Percentiles rank a stretch among this genome's conserved stretches.
phyloP scores from a whole-genome alignment of 441 rosid genomes.

The Eutrema salsugineum region DNA sequence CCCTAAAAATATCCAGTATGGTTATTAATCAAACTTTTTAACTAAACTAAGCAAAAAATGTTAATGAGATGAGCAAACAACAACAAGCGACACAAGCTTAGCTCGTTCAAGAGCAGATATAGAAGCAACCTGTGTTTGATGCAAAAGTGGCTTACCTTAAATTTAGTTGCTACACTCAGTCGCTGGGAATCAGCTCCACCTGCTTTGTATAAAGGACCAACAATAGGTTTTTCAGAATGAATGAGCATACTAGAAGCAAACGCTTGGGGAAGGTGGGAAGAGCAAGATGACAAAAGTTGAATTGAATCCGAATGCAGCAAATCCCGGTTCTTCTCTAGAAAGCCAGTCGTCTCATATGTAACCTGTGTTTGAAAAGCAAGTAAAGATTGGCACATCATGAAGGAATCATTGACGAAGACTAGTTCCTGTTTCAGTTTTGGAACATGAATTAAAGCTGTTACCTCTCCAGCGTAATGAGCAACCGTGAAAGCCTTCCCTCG shows the following conservation, averaged over 20 bases:
- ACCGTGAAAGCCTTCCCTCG: constrained; percentile 75
- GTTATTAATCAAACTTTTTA: not conserved
- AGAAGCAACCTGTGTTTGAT: constrained; percentile 2
- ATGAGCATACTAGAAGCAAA: constrained; percentile 85
- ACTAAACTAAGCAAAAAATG: not conserved
- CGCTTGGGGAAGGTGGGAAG: constrained; percentile 71
- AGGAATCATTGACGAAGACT: constrained; percentile 5
- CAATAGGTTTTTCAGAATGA: constrained; percentile 69
- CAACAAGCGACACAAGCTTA: not conserved
- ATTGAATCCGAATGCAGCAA: constrained; percentile 84
- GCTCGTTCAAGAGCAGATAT: not conserved
- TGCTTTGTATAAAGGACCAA: constrained; percentile 75
- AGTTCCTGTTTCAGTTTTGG: not conserved
- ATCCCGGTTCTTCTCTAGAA: constrained; percentile 94
- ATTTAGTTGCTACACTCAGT: constrained; percentile 86
- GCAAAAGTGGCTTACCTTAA: constrained; percentile 53
- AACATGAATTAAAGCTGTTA: constrained; percentile 20
- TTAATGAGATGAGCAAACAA: not conserved
- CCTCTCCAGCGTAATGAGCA: constrained; percentile 93
- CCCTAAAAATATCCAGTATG: constrained; percentile 38
- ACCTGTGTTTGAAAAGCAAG: constrained; percentile 52
- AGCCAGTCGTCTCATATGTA: constrained; percentile 81
- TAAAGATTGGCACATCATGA: constrained; percentile 27
- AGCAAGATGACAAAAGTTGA: constrained; percentile 81
- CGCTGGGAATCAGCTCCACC: constrained; percentile 97